Evolutionary conservation across 176 grass and related monocot species (phyloP).

Genomic region (Bromus sterilis): DNA sequence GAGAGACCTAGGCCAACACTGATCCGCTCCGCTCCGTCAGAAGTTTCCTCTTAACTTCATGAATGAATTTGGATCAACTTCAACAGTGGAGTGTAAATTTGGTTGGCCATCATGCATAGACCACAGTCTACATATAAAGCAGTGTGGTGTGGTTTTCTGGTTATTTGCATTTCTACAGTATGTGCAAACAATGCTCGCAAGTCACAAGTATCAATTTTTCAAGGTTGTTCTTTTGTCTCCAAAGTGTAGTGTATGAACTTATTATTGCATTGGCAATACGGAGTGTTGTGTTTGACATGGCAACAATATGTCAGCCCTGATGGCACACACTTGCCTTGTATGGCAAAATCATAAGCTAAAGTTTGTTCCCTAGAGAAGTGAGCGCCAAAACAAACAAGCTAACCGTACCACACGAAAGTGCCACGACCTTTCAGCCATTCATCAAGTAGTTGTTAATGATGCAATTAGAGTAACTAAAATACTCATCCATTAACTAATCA

Average conservation of each 20-base stretch:
- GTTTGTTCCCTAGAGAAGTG: constrained; percentile 15
- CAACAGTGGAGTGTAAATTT: background rate
- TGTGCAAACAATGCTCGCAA: background rate
- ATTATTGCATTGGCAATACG: background rate
- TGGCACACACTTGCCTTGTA: constrained; percentile 38
- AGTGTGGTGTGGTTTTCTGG: background rate
- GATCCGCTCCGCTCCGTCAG: too few relatives aligned
- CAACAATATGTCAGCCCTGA: constrained; percentile 38
- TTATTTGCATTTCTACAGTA: background rate
- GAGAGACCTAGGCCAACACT: too few relatives aligned
- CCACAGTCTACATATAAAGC: background rate
- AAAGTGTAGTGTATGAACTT: background rate
- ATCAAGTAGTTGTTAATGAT: background rate
- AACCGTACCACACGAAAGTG: constrained; percentile 14
- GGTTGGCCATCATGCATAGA: background rate
- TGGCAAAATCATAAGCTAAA: constrained; percentile 33
- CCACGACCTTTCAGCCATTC: constrained; percentile 8
- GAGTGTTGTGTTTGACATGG: constrained; percentile 35
- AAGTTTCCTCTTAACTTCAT: background rate
- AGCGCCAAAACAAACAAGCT: constrained; percentile 19
- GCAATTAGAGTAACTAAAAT: constrained; percentile 1
- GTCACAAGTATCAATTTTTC: background rate
- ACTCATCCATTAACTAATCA: constrained; percentile 26
- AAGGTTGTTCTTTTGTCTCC: background rate
- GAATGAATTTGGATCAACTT: background rate